Conservation (phyloP, 768 basidiomycete genomes). For the Cystobasidium ongulense region DNA sequence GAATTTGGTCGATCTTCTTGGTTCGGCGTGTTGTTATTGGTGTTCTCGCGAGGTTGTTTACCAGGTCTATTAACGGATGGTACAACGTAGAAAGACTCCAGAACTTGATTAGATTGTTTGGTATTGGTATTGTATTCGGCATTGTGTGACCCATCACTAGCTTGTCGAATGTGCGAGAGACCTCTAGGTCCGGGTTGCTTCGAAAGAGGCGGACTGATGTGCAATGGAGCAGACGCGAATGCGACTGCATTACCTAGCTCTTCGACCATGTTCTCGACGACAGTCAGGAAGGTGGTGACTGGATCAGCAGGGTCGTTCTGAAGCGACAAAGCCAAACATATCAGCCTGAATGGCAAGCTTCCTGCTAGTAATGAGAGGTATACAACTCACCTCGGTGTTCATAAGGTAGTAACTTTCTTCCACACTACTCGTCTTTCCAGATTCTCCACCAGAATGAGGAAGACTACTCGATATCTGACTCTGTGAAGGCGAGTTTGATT, state of each 20-base stretch:
- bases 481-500: slow-evolving; percentile 1
- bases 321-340: no score
- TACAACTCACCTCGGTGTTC: slow-evolving; percentile 16
- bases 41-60: not conserved
- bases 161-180: not conserved
- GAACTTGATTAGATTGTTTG: not conserved
- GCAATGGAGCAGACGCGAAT: slow-evolving; percentile 21
- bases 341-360: not conserved
- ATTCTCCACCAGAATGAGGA: slow-evolving; percentile 11
- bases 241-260: slow-evolving; percentile 28
- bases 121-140: no score
- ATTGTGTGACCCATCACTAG: not conserved
- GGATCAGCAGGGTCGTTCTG: slow-evolving; percentile 20
- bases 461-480: not conserved
- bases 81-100: slow-evolving; percentile 25
- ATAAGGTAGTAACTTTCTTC: slow-evolving; percentile 28
- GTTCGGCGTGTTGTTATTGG: not conserved
- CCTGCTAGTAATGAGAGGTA: not conserved
- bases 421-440: slow-evolving; percentile 8
- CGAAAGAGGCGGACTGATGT: not conserved
- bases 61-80: not conserved
- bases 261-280: slow-evolving; percentile 25
- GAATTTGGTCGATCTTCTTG: not conserved
- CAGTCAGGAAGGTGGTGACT: slow-evolving; percentile 12
- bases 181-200: not conserved